phyloP scores from a whole-genome alignment of 768 basidiomycete species.

The Candolleomyces aberdarensis region DNA sequence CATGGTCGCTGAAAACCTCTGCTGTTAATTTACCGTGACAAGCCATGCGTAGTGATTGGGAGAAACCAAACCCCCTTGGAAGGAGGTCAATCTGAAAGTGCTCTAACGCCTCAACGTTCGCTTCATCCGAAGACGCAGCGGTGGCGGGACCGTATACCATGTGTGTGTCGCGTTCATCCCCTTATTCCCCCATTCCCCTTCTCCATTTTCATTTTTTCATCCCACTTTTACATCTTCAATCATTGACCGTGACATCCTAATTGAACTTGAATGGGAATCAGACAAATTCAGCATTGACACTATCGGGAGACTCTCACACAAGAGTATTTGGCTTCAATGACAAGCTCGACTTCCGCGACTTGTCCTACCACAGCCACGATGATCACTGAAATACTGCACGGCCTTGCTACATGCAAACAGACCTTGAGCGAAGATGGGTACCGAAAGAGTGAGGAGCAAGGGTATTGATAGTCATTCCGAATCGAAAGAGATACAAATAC shows the following conservation, averaged over 20 bases:
- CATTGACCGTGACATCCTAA: background rate
- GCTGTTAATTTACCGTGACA: constrained; percentile 84
- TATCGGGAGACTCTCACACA: no score
- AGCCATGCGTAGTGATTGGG: constrained; percentile 91
- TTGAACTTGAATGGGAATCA: constrained; percentile 96
- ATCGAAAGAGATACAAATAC: no score
- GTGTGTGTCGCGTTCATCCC: constrained; percentile 42
- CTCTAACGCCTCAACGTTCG: constrained; percentile 56
- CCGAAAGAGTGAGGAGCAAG: no score
- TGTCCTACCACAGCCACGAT: no score
- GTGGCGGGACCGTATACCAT: constrained; percentile 96
- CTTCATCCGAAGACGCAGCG: constrained; percentile 82
- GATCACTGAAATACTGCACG: no score
- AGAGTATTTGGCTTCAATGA: no score
- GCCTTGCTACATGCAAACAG: no score
- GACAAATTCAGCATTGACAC: constrained; percentile 98
- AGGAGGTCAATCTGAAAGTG: constrained; percentile 79
- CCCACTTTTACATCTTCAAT: background rate
- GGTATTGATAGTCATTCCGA: no score
- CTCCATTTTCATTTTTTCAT: background rate
- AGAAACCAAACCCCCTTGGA: constrained; percentile 99
- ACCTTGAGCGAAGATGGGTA: no score
- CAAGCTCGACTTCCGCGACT: no score
- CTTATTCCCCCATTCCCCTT: background rate
- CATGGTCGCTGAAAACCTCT: constrained; percentile 64